Base-by-base conservation (phyloP, 1,284 basidiomycete genomes). In the Ustilago trichophora region DNA sequence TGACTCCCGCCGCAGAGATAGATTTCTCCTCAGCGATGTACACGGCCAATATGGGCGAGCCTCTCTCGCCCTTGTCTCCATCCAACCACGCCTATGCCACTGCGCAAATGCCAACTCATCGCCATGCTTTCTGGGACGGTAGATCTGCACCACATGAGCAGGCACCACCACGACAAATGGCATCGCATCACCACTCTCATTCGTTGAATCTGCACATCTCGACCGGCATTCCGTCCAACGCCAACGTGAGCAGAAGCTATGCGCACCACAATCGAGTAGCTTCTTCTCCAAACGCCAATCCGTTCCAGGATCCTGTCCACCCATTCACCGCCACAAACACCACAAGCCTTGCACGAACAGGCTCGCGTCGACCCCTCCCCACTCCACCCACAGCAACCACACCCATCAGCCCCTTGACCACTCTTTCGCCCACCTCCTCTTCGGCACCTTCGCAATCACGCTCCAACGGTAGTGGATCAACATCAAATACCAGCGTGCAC, bases 291-390 rank as follows among this genome's bases (percentile, higher is more conserved):
- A 18, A 19, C 13, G 27, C 33, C 16, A 43, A 63, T 22, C 52
- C 59, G 15, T 63, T 56, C 48, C 47, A 43, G 18, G 59, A 55
- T 38, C 37, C 43, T 15, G 37, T 34, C 21, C 25, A 12, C 36
- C n/a, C 5, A n/a, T 22, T 42, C 26, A 12, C 19, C 21, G 11
- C 59, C 3, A 21, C 25, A 6, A n/a, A n/a, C n/a, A 19, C 31
- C 6, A 22, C 38, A 12, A 47, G n/a, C 3, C 47, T 63, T 7
- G 24, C 44, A 11, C 44, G 59, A 19, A 29, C 52, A 6, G 48
- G 33, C 11, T 55, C 59, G 6, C 59, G 52, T 25, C 59, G 52
- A 29, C 59, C 59, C 5, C 48, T 63, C 16, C 59, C 59, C 10
- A 63, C 43, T 3, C 59, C 59, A 4, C 59, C 59, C 3, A 37